Evolutionary conservation across 2,329 filamentous ascomycete genomes (phyloP).

Genomic region (Paradendryphiella salina): DNA sequence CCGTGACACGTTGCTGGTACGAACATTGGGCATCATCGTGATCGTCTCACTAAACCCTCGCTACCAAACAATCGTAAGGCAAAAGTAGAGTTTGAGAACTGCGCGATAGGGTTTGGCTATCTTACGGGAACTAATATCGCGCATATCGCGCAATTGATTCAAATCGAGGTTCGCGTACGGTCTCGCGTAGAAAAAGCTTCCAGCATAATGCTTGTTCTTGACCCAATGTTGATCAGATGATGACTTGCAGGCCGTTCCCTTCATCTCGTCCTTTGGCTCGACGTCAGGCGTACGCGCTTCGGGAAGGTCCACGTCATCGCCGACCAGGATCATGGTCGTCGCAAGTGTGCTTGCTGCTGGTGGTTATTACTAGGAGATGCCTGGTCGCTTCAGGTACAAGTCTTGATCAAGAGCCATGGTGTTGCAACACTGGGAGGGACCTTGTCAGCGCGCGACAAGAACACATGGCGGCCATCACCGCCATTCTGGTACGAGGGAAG

Average conservation of each 20-base stretch:
- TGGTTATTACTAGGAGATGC: not conserved
- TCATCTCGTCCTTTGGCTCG: conserved; percentile 4
- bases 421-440: not conserved
- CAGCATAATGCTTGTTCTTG: conserved; percentile 21
- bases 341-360: not conserved
- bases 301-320: conserved; percentile 4
- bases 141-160: conserved; percentile 19
- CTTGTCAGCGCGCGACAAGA: conserved; percentile 3
- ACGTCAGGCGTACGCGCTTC: conserved; percentile 2
- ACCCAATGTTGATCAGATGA: conserved; percentile 13
- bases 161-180: not conserved
- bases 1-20: not conserved
- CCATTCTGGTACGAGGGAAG: conserved; percentile 1
- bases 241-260: conserved; percentile 5
- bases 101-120: conserved; percentile 7
- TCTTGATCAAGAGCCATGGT: not conserved
- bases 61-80: conserved; percentile 6
- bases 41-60: conserved; percentile 11
- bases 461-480: conserved; percentile 1
- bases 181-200: conserved; percentile 13
- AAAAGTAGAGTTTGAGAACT: conserved; percentile 5
- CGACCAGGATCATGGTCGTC: not conserved
- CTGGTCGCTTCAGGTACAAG: not conserved
- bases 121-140: conserved; percentile 13
- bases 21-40: not conserved